Percentiles rank a stretch among this genome's conserved stretches.
Evolutionary conservation across 352 stramenopile species (phyloP).

Genomic region (Paralagenidium karlingii): DNA sequence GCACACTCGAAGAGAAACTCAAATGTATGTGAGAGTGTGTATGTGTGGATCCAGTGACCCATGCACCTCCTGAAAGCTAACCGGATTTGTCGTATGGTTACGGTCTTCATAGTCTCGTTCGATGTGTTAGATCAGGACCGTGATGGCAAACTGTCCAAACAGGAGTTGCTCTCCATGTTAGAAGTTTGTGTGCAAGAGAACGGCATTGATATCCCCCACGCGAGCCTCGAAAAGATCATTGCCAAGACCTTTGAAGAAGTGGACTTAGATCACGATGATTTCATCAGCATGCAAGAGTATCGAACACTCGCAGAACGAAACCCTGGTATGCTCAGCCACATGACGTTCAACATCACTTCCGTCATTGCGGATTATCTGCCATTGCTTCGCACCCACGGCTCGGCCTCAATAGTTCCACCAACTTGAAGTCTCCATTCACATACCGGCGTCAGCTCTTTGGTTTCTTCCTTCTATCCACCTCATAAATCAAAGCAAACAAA

Average conservation of each 20-base stretch:
- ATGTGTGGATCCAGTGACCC: neutral
- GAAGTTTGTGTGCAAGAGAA: constrained; percentile 65
- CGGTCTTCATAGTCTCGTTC: constrained; percentile 43
- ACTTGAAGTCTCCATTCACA: too few relatives aligned
- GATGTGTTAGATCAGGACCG: constrained; percentile 62
- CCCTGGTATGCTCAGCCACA: constrained; percentile 67
- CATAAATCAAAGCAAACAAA: too few relatives aligned
- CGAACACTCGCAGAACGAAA: constrained; percentile 35
- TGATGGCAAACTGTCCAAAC: constrained; percentile 56
- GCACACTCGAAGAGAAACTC: constrained; percentile 49
- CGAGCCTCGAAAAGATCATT: constrained; percentile 48
- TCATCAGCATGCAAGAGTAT: constrained; percentile 72
- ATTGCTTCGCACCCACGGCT: constrained; percentile 31
- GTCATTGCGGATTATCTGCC: constrained; percentile 70
- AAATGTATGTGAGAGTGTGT: constrained; percentile 23
- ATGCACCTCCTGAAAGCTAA: too few relatives aligned
- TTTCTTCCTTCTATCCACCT: too few relatives aligned
- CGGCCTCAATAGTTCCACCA: constrained; percentile 11
- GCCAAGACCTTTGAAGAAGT: constrained; percentile 60
- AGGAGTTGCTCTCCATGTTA: constrained; percentile 58
- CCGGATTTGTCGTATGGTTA: neutral
- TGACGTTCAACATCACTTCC: constrained; percentile 69
- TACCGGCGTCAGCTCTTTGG: too few relatives aligned
- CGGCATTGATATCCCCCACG: constrained; percentile 53
- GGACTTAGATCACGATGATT: constrained; percentile 46